phyloP scores from a whole-genome alignment of 1,139 yeast genomes.

The Yamadazyma taylorii region DNA sequence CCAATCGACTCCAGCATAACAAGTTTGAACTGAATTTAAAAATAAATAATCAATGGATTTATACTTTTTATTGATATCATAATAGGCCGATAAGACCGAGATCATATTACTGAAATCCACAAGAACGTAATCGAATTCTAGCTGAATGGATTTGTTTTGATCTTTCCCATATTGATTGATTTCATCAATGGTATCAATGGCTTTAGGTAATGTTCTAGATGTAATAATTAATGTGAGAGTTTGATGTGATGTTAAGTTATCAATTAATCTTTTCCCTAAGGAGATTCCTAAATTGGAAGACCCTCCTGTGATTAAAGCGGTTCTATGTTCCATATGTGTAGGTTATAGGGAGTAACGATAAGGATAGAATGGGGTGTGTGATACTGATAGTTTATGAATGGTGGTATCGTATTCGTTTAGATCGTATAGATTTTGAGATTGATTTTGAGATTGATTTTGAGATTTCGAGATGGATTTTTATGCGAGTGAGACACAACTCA shows the following conservation, averaged over 20 bases:
- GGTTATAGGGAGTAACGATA: no score
- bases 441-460: no score
- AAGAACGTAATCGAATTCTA: constrained; percentile 83
- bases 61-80: constrained; percentile 67
- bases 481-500: no score
- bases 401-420: no score
- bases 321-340: constrained; percentile 19
- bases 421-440: no score
- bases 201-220: constrained; percentile 83
- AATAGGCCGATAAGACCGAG: constrained; percentile 71
- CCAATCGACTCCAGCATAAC: constrained; percentile 87
- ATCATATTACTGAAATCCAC: constrained; percentile 93
- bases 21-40: constrained; percentile 89
- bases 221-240: constrained; percentile 81
- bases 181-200: constrained; percentile 66
- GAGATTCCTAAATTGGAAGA: constrained; percentile 80
- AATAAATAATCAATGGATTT: constrained; percentile 71
- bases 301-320: constrained; percentile 48
- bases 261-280: constrained; percentile 76
- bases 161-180: constrained; percentile 54
- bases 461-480: no score
- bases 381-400: no score
- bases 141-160: constrained; percentile 43
- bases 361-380: no score
- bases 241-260: constrained; percentile 49